Evolutionary conservation across 441 rosid genomes (phyloP), one percentile per base, ranked within the genome.

Genomic region (Rhodomyrtus psidioides): DNA sequence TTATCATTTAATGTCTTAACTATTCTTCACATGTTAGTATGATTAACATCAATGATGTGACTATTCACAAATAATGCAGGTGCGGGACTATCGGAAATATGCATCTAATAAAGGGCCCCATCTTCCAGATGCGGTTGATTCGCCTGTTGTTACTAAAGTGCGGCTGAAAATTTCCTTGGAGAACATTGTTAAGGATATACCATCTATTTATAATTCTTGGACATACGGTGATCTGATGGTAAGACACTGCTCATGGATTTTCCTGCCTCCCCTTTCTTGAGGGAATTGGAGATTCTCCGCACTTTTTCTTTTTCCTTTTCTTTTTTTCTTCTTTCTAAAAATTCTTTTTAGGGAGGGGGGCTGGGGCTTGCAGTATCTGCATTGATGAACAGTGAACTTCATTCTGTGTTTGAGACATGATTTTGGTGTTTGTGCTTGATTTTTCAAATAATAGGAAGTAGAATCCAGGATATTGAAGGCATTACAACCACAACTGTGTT

Each of bases 181-280:
- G 94, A 96, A 96, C 90, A 92, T 96, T 79, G 95, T 98, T 81
- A 96, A 96, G 92, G 99, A 96, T 92, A 95, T 98, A 86, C 97
- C 98, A 17, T 85, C 90, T 88, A 92, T 94, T 85, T 93, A 94
- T 90, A 91, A 89, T 86, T 91, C 99, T 84, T 98, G 99, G 99
- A 96, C 95, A 23, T 98, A 98, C 60, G 98, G 98, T 90, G 98
- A 96, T 92, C 91, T 95, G 88, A 95, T 98, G 99, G 99, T 95
- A 91, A 89, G 83, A 53, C 51, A n/a, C 51, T 70, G 79, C 79
- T 5, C 79, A 70, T 21, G 79, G 30, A 84, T 81, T 81, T 58
- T 51, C 51, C 34, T 76, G 82, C 70, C 82, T 84, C 59, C 81
- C 58, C 39, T 82, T 84, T 59, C 49, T 70, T 70, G 49, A 21